These are phyloP conservation scores for Pterocarpus santalinus DNA, from an alignment of 306 rosid genomes.

Conservation along the genomic window DNA sequence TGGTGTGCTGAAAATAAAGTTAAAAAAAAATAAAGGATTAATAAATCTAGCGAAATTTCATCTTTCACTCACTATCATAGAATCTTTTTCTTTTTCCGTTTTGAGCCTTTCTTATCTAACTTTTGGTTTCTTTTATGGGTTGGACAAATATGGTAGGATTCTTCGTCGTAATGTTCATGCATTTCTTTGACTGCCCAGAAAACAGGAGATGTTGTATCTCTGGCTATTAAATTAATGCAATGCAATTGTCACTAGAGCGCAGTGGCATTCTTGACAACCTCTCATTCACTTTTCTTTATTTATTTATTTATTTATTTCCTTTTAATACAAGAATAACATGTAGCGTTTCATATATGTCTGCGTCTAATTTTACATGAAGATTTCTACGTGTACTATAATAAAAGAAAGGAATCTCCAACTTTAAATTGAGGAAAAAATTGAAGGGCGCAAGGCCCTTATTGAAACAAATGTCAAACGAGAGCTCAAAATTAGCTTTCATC, in stretches of 20 bases:
- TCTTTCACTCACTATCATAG: background rate
- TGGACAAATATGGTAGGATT: background rate
- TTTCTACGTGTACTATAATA: background rate
- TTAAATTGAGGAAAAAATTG: background rate
- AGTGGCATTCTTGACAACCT: background rate
- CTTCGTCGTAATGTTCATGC: background rate
- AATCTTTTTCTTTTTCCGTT: background rate
- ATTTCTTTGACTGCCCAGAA: conserved; percentile 7
- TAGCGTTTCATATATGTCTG: background rate
- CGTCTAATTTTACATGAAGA: background rate
- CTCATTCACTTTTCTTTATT: background rate
- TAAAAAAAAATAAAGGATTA: background rate
- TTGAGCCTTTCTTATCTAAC: conserved; percentile 27
- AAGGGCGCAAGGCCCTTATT: conserved; percentile 4
- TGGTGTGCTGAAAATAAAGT: background rate
- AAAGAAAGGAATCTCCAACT: conserved; percentile 13
- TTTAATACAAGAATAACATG: background rate
- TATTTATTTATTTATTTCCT: background rate
- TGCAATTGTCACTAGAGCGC: background rate
- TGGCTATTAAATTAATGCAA: background rate
- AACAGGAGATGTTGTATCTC: background rate
- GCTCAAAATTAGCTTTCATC: background rate
- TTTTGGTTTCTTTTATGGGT: conserved; percentile 2
- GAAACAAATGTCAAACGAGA: background rate
- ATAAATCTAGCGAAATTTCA: background rate